Base-by-base conservation (phyloP, 306 rosid genomes). In the Pyrus betulifolia region DNA sequence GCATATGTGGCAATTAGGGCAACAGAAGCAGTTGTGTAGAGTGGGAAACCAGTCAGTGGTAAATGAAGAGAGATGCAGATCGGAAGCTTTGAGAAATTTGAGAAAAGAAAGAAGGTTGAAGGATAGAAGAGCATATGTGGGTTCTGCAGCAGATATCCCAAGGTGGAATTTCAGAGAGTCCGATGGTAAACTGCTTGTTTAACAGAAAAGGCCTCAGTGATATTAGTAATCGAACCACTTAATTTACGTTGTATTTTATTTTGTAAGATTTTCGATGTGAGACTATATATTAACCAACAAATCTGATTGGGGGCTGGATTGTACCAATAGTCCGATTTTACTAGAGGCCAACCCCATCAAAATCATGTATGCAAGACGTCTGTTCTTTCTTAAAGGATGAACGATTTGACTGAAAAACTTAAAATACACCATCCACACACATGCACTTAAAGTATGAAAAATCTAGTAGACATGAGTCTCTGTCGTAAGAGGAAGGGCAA, bases 81-180 rank as follows among this genome's bases (percentile, higher is more conserved):
- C 92, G 31, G 86, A 86, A 65, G 86, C 72, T 11, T 35, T 52
- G 54, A 72, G 78, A 33, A 85, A 76, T 8, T 35, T 52, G 54
- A 70, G 78, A 33, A 85, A 75, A 42, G 85, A 78, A 49, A 87
- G 73, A 73, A 74, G 69, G 64, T 79, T 63, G 65, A 61, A 15
- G 71, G 81, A 87, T 31, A 79, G 84, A 82, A 85, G 85, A 79
- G 74, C 82, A 33, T 90, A 96, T 59, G 52, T 81, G 59, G 79
- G 85, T 80, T 86, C 90, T 71, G 84, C 91, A 38, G 78, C 90
- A 54, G 93, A 88, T 79, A 58, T 85, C 61, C 84, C 82, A 76
- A 87, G 81, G 76, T 69, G 84, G 79, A 81, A 85, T 75, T 87
- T 93, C 79, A 66, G 78, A 3, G 82, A 58, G n/a, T 62, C 87